Base-by-base conservation (phyloP, 2,329 filamentous ascomycete species). In the Penicillium decumbens region DNA sequence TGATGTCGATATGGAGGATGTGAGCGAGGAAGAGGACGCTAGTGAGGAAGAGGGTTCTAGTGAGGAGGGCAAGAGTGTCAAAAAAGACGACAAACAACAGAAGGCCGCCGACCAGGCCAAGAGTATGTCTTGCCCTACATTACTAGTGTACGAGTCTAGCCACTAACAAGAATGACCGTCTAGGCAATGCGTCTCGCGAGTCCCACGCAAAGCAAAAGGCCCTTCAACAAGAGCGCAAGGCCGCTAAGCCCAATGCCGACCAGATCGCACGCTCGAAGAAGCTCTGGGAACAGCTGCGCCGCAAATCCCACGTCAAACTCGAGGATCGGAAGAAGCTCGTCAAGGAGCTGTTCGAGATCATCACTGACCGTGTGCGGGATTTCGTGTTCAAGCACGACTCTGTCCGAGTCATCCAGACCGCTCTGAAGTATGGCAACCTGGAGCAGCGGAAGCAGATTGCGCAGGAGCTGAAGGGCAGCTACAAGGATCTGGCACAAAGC, bases 341-440 rank as follows among this genome's bases (percentile, higher is more conserved):
- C 41, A 81, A 85, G 52, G 92, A 98, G 75, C 80, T 98, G 24
- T 97, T 95, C 70, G 79, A 80, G 49, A 95, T 98, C 65, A 88
- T 96, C 63, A 93, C 88, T 23, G 92, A 91, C 45, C 83, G 88
- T 50, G 87, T 97, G 63, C 89, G 89, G 72, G 93, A 97, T 55
- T 95, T 97, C 60, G 92, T 96, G 18, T 88, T 98, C 75, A 98
- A 98, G 80, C 93, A 98, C 71, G 93, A 98, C 68, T 89, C 90
- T 30, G 92, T 95, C n/a, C 83, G 93, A 60, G 90, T 95, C 37
- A 87, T 98, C 24, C 93, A 98, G 75, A 96, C 91, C 10, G 93
- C 92, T 32, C 82, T 98, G 73, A 98, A 98, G 72, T 98, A 98
- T 72, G 87, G 89, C 41, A 95, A 86, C 40, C 78, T 83, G 47